A percentile compares a stretch with the other conserved stretches of the same genome.
These are phyloP conservation scores for Termitomyces sp. DNA, from an alignment of 768 basidiomycete species.

Conservation along the genomic window DNA sequence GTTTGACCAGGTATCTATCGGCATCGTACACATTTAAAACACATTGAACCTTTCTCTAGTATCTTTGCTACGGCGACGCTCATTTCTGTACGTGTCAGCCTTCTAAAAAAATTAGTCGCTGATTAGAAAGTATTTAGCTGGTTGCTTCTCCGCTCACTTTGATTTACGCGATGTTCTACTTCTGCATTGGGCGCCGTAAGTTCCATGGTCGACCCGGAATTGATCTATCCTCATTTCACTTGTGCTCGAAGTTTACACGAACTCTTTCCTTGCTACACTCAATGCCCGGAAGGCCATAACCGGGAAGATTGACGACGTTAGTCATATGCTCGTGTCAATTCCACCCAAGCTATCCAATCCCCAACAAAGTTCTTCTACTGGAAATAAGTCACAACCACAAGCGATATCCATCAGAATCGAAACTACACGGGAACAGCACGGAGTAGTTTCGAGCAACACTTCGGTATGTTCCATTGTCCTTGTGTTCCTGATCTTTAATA, in stretches of 20 bases:
- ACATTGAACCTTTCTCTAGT: conserved; percentile 15
- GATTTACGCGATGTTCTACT: conserved; percentile 48
- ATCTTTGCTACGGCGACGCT: conserved; percentile 44
- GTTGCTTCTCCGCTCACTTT: conserved; percentile 35
- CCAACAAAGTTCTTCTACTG: conserved; percentile 1
- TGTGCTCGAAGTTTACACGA: conserved; percentile 36
- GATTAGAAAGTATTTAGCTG: conserved; percentile 16
- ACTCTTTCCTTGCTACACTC: conserved; percentile 46
- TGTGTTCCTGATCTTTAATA: background rate
- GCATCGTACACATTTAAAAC: background rate
- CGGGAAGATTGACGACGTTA: conserved; percentile 20
- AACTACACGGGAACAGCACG: conserved; percentile 18
- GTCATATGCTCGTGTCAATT: conserved; percentile 27
- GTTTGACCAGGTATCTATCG: conserved; percentile 29
- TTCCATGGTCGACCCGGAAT: conserved; percentile 1
- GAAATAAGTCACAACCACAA: conserved; percentile 10
- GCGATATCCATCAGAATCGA: conserved; percentile 32
- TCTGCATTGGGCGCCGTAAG: conserved; percentile 43
- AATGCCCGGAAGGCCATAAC: conserved; percentile 38
- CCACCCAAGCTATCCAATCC: conserved; percentile 20
- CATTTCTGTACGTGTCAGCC: conserved; percentile 29
- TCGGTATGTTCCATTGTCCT: background rate
- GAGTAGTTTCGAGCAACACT: background rate
- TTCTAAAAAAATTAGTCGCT: background rate
- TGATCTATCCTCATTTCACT: background rate